Evolutionary conservation across 2,329 filamentous ascomycete genomes (phyloP).

Genomic region (Neopestalotiopsis sp.): DNA sequence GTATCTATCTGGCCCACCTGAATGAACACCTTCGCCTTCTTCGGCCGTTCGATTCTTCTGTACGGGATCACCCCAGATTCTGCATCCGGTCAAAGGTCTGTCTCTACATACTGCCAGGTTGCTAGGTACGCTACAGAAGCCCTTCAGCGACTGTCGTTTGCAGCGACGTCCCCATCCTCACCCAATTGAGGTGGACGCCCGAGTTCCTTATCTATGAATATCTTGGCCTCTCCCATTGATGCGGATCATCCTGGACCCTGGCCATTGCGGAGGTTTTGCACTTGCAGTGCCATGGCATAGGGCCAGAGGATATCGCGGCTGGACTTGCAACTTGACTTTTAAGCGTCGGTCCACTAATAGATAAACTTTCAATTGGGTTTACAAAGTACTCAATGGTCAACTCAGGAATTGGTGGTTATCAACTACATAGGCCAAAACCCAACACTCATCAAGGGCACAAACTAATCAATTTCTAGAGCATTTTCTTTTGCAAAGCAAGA

Average conservation of each 20-base stretch:
- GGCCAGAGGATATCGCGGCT: background rate
- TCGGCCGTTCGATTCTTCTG: background rate
- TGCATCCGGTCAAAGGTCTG: background rate
- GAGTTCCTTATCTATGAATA: conserved; percentile 11
- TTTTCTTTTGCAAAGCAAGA: too few relatives aligned
- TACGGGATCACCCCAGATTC: conserved; percentile 1
- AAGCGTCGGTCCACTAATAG: background rate
- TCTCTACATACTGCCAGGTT: background rate
- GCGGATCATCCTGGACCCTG: background rate
- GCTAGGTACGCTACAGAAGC: background rate
- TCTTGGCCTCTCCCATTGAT: background rate
- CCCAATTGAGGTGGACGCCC: background rate
- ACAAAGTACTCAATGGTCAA: too few relatives aligned
- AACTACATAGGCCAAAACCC: too few relatives aligned
- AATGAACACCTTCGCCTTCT: background rate
- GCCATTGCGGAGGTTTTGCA: background rate
- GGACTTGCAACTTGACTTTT: background rate
- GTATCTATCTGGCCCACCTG: background rate
- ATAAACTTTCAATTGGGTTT: too few relatives aligned
- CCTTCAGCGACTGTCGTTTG: background rate
- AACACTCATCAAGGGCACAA: too few relatives aligned
- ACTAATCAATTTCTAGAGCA: too few relatives aligned
- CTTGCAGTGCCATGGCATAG: background rate
- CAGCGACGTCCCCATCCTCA: background rate
- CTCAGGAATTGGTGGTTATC: too few relatives aligned